Percentiles rank a stretch among this genome's conserved stretches.
These are phyloP conservation scores for Dionaea muscipula DNA, from an alignment of 179 eudicot species.

Conservation along the genomic window DNA sequence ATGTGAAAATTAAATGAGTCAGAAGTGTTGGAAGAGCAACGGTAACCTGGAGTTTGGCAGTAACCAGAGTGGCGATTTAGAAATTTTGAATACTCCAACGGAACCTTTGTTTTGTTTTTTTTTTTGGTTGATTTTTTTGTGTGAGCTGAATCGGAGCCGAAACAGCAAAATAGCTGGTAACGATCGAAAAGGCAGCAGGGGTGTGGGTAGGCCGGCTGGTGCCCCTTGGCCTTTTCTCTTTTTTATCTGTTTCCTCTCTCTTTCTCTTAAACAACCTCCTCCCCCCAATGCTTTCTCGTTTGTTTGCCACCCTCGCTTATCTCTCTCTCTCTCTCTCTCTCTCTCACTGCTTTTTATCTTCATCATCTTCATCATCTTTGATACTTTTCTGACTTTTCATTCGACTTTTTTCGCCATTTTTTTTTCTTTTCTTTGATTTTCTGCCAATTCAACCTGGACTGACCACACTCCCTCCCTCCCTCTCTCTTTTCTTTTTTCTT, in stretches of 20 bases:
- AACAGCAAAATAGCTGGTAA: too few relatives aligned
- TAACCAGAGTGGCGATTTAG: conserved; percentile 50
- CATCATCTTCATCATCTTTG: background rate
- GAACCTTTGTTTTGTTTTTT: conserved; percentile 21
- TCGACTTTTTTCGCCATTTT: conserved; percentile 2
- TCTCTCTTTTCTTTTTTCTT: background rate
- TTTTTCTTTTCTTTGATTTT: conserved; percentile 16
- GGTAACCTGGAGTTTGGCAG: conserved; percentile 64
- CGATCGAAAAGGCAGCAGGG: too few relatives aligned
- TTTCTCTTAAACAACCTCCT: conserved; percentile 3
- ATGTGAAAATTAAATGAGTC: conserved; percentile 1
- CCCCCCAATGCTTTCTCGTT: background rate
- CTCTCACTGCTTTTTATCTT: conserved; percentile 10
- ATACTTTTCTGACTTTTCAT: background rate
- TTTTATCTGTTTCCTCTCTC: background rate
- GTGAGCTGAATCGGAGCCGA: too few relatives aligned
- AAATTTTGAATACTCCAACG: conserved; percentile 41
- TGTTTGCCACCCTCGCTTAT: conserved; percentile 6
- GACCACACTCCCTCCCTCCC: background rate
- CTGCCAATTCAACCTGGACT: background rate
- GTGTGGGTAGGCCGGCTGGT: too few relatives aligned
- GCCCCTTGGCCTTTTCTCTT: too few relatives aligned
- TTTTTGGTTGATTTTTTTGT: background rate
- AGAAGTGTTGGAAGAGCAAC: conserved; percentile 23
- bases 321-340: conserved; percentile 9